Evolutionary conservation across 495 filamentous ascomycete species (phyloP).

Genomic region (Aspergillus homomorphus): DNA sequence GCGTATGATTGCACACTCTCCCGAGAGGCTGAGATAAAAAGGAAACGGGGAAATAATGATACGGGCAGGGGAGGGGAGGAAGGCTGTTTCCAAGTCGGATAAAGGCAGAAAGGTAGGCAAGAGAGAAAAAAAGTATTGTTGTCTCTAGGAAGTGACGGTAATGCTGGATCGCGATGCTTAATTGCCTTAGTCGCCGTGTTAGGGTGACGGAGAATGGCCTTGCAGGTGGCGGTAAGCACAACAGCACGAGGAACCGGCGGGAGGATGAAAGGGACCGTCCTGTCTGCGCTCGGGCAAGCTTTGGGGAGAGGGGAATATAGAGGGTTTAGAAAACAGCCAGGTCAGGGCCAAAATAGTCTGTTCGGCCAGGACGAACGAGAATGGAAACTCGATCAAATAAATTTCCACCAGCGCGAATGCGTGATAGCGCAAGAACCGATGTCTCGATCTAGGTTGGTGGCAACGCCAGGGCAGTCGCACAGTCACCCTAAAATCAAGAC

Average conservation of each 20-base stretch:
- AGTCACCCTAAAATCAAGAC: conserved; percentile 32
- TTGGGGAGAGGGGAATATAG: conserved; percentile 13
- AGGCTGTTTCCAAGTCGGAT: conserved; percentile 2
- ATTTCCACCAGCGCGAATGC: conserved; percentile 23
- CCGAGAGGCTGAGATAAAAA: conserved; percentile 10
- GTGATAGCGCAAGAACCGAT: conserved; percentile 31
- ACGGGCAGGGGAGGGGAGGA: not conserved
- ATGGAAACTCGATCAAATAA: conserved; percentile 16
- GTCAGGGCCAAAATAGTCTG: conserved; percentile 19
- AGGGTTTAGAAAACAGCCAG: conserved; percentile 28
- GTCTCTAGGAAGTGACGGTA: conserved; percentile 23
- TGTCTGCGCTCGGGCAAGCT: conserved; percentile 22
- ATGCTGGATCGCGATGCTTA: conserved; percentile 47
- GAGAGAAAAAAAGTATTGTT: conserved; percentile 20
- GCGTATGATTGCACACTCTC: conserved; percentile 9
- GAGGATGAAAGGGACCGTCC: conserved; percentile 27
- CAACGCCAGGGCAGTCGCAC: conserved; percentile 23
- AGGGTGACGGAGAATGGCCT: conserved; percentile 43
- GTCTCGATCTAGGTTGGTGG: conserved; percentile 19
- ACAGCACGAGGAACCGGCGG: conserved; percentile 36
- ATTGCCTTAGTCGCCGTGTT: conserved; percentile 46
- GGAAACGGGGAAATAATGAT: conserved; percentile 16
- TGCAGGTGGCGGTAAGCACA: conserved; percentile 45
- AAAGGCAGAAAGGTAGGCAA: conserved; percentile 17
- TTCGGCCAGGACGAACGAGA: conserved; percentile 20